A percentile compares a stretch with the other conserved stretches of the same genome.
phyloP scores from a whole-genome alignment of 176 grass and related monocot species.

The Zoysia japonica region DNA sequence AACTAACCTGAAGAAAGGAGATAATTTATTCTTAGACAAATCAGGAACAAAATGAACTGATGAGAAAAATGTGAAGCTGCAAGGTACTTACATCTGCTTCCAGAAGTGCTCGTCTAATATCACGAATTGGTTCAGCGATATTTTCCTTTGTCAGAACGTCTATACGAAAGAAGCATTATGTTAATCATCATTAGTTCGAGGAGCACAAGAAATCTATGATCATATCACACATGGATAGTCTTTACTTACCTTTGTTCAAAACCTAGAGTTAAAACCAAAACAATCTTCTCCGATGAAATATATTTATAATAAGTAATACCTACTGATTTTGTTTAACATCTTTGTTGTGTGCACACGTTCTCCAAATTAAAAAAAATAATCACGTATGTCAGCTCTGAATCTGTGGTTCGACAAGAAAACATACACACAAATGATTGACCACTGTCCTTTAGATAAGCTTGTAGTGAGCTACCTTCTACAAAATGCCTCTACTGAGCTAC shows the following conservation, averaged over 20 bases:
- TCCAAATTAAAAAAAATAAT: background rate
- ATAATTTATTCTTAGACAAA: background rate
- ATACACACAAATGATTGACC: background rate
- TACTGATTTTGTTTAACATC: background rate
- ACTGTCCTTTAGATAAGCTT: background rate
- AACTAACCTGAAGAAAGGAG: constrained; percentile 74
- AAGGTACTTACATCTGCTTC: constrained; percentile 76
- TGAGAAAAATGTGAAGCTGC: background rate
- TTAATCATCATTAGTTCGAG: background rate
- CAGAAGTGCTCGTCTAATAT: constrained; percentile 90
- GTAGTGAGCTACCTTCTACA: background rate
- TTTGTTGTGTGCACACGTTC: background rate
- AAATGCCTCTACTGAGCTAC: no score
- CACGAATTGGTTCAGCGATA: constrained; percentile 80
- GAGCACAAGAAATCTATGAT: background rate
- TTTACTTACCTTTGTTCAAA: background rate
- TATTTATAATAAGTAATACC: background rate
- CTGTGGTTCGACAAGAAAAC: background rate
- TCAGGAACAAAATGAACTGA: background rate
- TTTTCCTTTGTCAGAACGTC: constrained; percentile 85
- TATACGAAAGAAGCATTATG: constrained; percentile 27
- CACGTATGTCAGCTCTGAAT: background rate
- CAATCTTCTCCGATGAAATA: background rate
- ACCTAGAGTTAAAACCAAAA: background rate
- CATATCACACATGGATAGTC: no score